These are phyloP conservation scores for Fusarium sp. DNA, from an alignment of 2,329 filamentous ascomycete genomes.

Conservation along the genomic window DNA sequence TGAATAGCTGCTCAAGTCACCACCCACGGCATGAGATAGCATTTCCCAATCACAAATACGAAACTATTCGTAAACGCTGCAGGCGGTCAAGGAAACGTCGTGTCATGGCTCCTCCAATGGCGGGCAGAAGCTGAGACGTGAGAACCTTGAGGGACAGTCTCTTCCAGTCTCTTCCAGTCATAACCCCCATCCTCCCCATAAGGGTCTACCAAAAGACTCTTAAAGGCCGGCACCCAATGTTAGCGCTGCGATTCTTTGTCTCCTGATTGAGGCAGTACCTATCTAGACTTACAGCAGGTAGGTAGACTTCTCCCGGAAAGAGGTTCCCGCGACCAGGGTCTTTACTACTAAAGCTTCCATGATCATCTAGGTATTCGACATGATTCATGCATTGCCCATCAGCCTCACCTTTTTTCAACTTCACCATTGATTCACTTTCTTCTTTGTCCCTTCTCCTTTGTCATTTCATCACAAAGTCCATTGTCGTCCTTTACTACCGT, in stretches of 20 bases:
- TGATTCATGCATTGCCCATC: slow-evolving; percentile 3
- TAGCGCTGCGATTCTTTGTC: not conserved
- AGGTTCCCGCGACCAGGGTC: slow-evolving; percentile 3
- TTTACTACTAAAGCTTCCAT: slow-evolving; percentile 7
- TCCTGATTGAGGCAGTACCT: not conserved
- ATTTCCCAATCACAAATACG: slow-evolving; percentile 8
- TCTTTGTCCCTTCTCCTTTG: slow-evolving; percentile 10
- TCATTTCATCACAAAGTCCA: not conserved
- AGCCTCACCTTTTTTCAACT: slow-evolving; percentile 2
- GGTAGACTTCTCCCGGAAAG: slow-evolving; percentile 6
- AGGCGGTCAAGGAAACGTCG: slow-evolving; percentile 29
- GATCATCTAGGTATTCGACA: slow-evolving; percentile 6
- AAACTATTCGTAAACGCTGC: slow-evolving; percentile 26
- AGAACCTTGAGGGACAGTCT: slow-evolving; percentile 46
- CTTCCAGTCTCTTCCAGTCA: slow-evolving; percentile 30
- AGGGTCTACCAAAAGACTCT: not conserved
- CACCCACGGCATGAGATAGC: slow-evolving; percentile 11
- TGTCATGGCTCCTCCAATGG: slow-evolving; percentile 31
- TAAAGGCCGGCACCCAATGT: not conserved
- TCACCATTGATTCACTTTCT: slow-evolving; percentile 6
- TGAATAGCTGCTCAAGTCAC: slow-evolving; percentile 2
- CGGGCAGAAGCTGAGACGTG: slow-evolving; percentile 26
- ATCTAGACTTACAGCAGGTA: not conserved
- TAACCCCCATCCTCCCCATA: slow-evolving; percentile 25
- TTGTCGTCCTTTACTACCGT: not conserved